Base-by-base conservation (phyloP, 208 protist genomes). In the Acanthamoeba castellanii region DNA sequence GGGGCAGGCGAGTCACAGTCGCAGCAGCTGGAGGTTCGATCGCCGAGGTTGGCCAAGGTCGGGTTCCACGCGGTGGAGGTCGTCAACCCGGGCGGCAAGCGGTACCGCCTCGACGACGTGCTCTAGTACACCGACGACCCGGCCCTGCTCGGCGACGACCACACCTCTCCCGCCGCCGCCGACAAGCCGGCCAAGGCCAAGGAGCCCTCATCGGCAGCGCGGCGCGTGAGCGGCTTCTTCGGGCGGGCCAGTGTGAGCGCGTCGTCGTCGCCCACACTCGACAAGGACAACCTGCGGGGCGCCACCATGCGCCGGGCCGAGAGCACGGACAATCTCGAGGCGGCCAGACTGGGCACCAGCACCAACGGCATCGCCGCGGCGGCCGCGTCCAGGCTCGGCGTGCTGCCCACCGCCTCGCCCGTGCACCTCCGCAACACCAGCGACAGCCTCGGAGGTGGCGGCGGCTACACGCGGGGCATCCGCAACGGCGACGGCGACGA, bases 81-180 rank as follows among this genome's bases (percentile, higher is more conserved):
- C 47, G 14, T 81, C 70, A 93, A 93, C 47, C 89, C 89, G 11
- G 89, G 89, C 27, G 89, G 89, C 66, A 81, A 74, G 66, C 61
- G 52, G 8, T 93, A 34, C 45, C 47, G 45, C 22, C 47, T 93
- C 27, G 89, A 93, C 32, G 89, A 81, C 68, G 89, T 93, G 52
- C 32, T 93, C 16, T 93, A 45, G 30, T 93, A 93, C 70, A 93
- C 89, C 4, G 89, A 93, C 32, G 89, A 93, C 50, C 89, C 89
- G n/a, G 89, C 68, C 2, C 89, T 93, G 7, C 37, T 93, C 13
- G 42, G 47, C 8, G 42, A 85, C 3, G 47, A 85, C 25, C 3
- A 3, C 47, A 30, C 45, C 34, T 3, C 76, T 5, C 57, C n/a
- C n/a, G n/a, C 76, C 20, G 18, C 42, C 2, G 4, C 3, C 3